Evolutionary conservation across 345 rosid genomes (phyloP), one percentile per base, ranked within the genome.

Genomic region (Lumnitzera littorea): DNA sequence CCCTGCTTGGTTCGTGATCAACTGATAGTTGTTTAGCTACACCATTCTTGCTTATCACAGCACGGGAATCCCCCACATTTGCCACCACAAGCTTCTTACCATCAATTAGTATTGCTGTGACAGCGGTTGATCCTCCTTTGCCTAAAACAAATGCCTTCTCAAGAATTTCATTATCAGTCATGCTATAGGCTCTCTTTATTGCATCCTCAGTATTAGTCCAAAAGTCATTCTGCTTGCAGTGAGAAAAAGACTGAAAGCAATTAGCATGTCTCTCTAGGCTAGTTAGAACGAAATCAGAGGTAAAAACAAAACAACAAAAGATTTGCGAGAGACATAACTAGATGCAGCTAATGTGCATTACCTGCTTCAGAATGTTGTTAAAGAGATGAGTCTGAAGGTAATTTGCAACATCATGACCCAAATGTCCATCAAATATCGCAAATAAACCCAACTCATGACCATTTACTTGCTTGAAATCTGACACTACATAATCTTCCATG

Each of bases 51-150:
- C 74, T 73, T 58, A 88, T 60, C 50, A 91, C 96, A 52, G 97
- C 97, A 24, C 97, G 83, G 20, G 97, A 91, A 79, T 91, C 97
- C 43, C 97, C 97, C 25, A 91, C 92, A 71, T 91, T 91, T 52
- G 86, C 91, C 63, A 91, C 88, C 50, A 85, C 77, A 31, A 88
- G 83, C 74, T 78, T 84, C 73, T 74, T 70, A 60, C 92, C 88
- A 66, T 91, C 74, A 20, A 91, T 82, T 14, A 91, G 74, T 15
- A 91, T 91, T 10, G 91, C 97, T 1, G 97, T 88, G 24, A 91
- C 97, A 24, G 97, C 91, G 0, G 97, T 91, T 51, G 97, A 91
- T 50, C 97, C 97, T 25, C 97, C 97, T 74, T 77, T 82, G 50
- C 97, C 97, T 15, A 91, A 80, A 68, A 65, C 67, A 57, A 73